Percentiles rank a stretch among this genome's conserved stretches.
Evolutionary conservation across 2,329 filamentous ascomycete species (phyloP).

Genomic region (Metarhizium rileyi): DNA sequence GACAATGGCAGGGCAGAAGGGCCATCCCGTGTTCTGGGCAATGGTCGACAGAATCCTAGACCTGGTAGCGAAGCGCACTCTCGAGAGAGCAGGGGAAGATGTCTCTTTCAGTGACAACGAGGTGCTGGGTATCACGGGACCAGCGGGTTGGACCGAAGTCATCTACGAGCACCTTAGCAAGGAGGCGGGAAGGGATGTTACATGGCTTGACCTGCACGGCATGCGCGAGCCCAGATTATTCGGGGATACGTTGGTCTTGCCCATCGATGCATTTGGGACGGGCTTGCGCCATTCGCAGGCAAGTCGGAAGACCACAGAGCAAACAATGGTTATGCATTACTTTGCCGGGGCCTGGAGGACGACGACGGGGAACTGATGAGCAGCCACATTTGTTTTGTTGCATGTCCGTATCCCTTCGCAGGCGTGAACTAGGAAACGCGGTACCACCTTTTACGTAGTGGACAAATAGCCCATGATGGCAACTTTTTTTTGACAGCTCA

Average conservation of each 20-base stretch:
- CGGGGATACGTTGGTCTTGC: constrained; percentile 15
- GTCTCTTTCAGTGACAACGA: constrained; percentile 3
- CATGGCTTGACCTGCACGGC: constrained; percentile 6
- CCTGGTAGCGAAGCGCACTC: not conserved
- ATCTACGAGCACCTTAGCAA: constrained; percentile 9
- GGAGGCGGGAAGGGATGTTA: constrained; percentile 6
- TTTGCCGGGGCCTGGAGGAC: too few relatives aligned
- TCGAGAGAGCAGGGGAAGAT: not conserved
- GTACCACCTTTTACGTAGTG: too few relatives aligned
- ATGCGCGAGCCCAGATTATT: constrained; percentile 10
- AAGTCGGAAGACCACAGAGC: too few relatives aligned
- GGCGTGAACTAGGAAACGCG: too few relatives aligned
- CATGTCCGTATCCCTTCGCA: too few relatives aligned
- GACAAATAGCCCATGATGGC: too few relatives aligned
- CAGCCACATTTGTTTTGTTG: too few relatives aligned
- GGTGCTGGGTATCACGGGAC: constrained; percentile 10
- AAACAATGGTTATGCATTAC: too few relatives aligned
- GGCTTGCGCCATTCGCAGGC: constrained; percentile 19
- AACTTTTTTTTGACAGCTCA: too few relatives aligned
- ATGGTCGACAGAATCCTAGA: not conserved
- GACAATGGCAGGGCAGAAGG: constrained; percentile 23
- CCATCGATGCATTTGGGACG: constrained; percentile 20
- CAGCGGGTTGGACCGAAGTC: constrained; percentile 9
- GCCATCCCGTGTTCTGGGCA: constrained; percentile 19
- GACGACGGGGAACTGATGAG: too few relatives aligned